These are phyloP conservation scores for Sungouiella thailandica DNA, from an alignment of 805 yeast genomes.

Conservation along the genomic window DNA sequence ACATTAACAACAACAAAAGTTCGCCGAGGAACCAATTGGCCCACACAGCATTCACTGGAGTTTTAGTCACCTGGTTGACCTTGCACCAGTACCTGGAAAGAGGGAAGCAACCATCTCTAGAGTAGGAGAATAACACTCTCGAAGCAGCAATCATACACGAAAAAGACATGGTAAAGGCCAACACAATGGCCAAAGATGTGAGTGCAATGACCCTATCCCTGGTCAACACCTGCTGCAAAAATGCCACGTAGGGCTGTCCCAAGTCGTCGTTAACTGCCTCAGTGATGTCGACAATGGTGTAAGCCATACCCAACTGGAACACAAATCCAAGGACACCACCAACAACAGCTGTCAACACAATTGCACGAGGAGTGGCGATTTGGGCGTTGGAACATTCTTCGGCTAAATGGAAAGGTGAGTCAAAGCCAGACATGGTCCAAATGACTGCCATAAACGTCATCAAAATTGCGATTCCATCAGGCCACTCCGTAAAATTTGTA, in stretches of 20 bases:
- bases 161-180: background rate
- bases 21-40: background rate
- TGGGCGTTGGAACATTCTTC: slow-evolving; percentile 1
- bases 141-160: background rate
- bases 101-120: background rate
- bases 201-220: background rate
- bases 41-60: background rate
- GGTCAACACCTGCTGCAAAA: background rate
- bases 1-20: background rate
- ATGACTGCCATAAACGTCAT: background rate
- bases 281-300: background rate
- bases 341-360: background rate
- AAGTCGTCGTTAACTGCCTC: background rate
- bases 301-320: background rate
- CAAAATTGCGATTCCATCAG: background rate
- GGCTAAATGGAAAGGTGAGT: slow-evolving; percentile 1
- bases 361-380: background rate
- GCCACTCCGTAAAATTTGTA: background rate
- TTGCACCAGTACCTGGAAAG: background rate
- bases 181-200: background rate
- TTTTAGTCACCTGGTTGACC: background rate
- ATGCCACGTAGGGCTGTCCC: background rate
- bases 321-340: slow-evolving; percentile 1
- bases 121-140: background rate
- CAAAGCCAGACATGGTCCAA: slow-evolving; percentile 2